Conservation (phyloP, 1,139 yeast genomes). For the Arxiozyma telluris region DNA sequence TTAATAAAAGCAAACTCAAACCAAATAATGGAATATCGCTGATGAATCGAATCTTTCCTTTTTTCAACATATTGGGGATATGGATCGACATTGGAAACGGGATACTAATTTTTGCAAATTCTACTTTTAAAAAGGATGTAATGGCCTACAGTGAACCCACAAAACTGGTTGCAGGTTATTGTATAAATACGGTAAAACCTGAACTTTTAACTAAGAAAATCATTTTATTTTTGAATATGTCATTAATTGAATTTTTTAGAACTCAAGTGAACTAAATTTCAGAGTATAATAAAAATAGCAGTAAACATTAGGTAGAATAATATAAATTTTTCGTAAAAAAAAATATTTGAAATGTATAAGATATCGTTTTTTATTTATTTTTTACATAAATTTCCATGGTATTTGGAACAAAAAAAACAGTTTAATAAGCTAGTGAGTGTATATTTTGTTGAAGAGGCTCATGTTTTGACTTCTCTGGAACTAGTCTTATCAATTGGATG, state of each 20-base stretch:
- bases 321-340: no score
- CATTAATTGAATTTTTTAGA: constrained; percentile 17
- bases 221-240: constrained; percentile 18
- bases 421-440: no score
- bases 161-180: background rate
- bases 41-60: background rate
- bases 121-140: background rate
- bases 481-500: no score
- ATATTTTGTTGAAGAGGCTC: no score
- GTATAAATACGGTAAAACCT: background rate
- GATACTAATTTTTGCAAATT: constrained; percentile 3
- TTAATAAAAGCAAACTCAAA: background rate
- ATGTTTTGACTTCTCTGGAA: no score
- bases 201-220: constrained; percentile 12
- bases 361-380: no score
- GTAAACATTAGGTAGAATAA: no score
- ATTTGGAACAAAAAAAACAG: no score
- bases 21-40: background rate
- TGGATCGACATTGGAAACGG: constrained; percentile 6
- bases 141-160: background rate
- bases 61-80: constrained; percentile 1
- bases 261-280: constrained; percentile 2
- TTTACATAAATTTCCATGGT: no score
- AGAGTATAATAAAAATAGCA: no score
- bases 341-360: no score